These are phyloP conservation scores for Scedosporium apiospermum DNA, from an alignment of 2,329 filamentous ascomycete species.

Conservation along the genomic window DNA sequence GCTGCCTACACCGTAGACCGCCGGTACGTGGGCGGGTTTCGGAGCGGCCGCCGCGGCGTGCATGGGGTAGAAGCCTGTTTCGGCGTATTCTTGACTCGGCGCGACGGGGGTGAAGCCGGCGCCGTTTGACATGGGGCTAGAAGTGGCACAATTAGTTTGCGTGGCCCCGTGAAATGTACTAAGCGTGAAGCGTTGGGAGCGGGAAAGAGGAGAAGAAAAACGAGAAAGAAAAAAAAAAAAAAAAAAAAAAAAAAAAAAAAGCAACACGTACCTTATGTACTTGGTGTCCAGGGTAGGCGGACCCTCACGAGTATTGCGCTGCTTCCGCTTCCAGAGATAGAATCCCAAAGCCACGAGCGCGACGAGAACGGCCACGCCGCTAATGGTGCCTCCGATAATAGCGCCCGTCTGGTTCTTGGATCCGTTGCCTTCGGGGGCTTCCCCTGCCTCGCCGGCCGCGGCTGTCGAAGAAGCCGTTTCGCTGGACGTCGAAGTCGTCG, in stretches of 20 bases:
- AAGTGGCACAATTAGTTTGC: slow-evolving; percentile 8
- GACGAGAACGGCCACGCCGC: slow-evolving; percentile 37
- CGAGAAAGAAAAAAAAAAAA: too few species aligned
- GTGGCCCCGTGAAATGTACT: not conserved
- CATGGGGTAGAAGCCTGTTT: slow-evolving; percentile 9
- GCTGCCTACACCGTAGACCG: slow-evolving; percentile 7
- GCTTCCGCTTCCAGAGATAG: slow-evolving; percentile 34
- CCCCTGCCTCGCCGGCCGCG: slow-evolving; percentile 8
- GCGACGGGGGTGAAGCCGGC: slow-evolving; percentile 18
- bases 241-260: too few species aligned
- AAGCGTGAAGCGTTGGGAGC: not conserved
- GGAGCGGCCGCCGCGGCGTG: slow-evolving; percentile 7
- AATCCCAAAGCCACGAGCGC: slow-evolving; percentile 30
- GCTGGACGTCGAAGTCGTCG: not conserved
- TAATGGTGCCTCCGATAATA: slow-evolving; percentile 45
- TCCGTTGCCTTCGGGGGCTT: slow-evolving; percentile 19
- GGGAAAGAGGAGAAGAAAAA: too few species aligned
- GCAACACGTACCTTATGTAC: slow-evolving; percentile 28
- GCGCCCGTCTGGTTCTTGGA: slow-evolving; percentile 30
- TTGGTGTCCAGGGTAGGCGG: slow-evolving; percentile 29
- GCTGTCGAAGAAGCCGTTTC: slow-evolving; percentile 8
- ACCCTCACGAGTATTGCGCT: slow-evolving; percentile 30
- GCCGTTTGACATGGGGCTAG: slow-evolving; percentile 19
- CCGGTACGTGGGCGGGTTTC: slow-evolving; percentile 2
- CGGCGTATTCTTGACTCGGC: slow-evolving; percentile 8